These are phyloP conservation scores for grape (Vitis vinifera) DNA, from an alignment of 164 flowering plant genomes.

Conservation along the genomic window DNA sequence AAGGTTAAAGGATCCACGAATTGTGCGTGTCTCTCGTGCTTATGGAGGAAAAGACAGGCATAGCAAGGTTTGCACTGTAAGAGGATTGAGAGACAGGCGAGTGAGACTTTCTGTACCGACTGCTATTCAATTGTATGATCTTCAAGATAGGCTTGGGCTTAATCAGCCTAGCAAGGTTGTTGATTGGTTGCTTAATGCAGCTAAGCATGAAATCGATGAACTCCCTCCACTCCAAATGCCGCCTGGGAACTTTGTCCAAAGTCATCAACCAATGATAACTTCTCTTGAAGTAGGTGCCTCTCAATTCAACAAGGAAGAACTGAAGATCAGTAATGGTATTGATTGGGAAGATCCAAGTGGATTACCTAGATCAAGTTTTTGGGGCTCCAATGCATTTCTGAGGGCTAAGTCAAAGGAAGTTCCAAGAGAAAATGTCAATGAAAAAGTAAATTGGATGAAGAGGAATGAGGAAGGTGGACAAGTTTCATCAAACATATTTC, in stretches of 20 bases:
- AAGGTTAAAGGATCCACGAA: constrained; percentile 65
- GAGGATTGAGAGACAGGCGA: constrained; percentile 80
- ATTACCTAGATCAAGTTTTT: constrained; percentile 19
- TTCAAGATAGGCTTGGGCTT: constrained; percentile 81
- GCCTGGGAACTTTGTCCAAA: constrained; percentile 33
- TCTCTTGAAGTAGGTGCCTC: constrained; percentile 23
- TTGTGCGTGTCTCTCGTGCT: constrained; percentile 72
- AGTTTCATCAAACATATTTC: constrained; percentile 27
- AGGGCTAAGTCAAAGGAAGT: constrained; percentile 30
- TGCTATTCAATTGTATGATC: constrained; percentile 85
- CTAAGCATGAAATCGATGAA: constrained; percentile 67
- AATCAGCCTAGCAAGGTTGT: constrained; percentile 88
- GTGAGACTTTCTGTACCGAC: constrained; percentile 87
- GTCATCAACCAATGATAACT: constrained; percentile 27
- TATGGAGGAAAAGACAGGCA: constrained; percentile 90
- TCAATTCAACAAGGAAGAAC: constrained; percentile 21
- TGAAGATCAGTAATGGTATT: constrained; percentile 14
- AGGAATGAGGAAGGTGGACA: constrained; percentile 23
- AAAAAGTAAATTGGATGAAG: constrained; percentile 27
- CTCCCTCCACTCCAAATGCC: constrained; percentile 75
- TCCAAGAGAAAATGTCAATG: constrained; percentile 15
- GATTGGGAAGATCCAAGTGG: constrained; percentile 24
- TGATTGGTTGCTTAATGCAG: constrained; percentile 78
- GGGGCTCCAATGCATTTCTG: constrained; percentile 26
- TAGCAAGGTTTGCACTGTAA: constrained; percentile 80